phyloP scores from a whole-genome alignment of 2,329 filamentous ascomycete species.

The Fusarium sp. region DNA sequence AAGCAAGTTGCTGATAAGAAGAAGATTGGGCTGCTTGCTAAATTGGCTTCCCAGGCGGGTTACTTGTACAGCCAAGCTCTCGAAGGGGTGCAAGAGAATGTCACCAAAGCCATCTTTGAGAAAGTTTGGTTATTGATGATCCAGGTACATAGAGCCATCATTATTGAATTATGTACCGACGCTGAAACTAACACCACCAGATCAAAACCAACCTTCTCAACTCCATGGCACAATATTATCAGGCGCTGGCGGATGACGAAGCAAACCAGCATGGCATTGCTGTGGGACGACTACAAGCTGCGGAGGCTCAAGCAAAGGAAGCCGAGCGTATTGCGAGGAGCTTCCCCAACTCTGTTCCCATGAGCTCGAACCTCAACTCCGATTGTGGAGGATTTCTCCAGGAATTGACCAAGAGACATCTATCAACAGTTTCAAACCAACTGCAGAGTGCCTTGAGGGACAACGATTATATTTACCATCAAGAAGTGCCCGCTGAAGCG shows the following conservation, averaged over 20 bases:
- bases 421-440: conserved; percentile 83
- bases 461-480: conserved; percentile 99
- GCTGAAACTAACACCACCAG: conserved; percentile 52
- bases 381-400: conserved; percentile 79
- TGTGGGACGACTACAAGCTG: conserved; percentile 83
- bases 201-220: conserved; percentile 84
- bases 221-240: conserved; percentile 92
- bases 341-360: conserved; percentile 82
- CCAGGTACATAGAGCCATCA: conserved; percentile 64
- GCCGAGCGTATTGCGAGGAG: conserved; percentile 79
- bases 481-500: conserved; percentile 87
- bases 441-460: conserved; percentile 83
- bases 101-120: conserved; percentile 90
- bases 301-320: conserved; percentile 81
- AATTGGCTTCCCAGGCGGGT: conserved; percentile 89
- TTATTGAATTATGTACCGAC: not conserved
- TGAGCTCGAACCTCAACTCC: conserved; percentile 83
- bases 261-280: conserved; percentile 87
- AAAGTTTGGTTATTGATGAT: conserved; percentile 89
- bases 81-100: conserved; percentile 93
- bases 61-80: conserved; percentile 88
- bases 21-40: conserved; percentile 90
- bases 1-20: conserved; percentile 94
- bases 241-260: conserved; percentile 90
- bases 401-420: conserved; percentile 87